A percentile compares a stretch with the other conserved stretches of the same genome.
Conservation (phyloP, 2,329 filamentous ascomycete genomes). For the Aspergillus novofumigatus region DNA sequence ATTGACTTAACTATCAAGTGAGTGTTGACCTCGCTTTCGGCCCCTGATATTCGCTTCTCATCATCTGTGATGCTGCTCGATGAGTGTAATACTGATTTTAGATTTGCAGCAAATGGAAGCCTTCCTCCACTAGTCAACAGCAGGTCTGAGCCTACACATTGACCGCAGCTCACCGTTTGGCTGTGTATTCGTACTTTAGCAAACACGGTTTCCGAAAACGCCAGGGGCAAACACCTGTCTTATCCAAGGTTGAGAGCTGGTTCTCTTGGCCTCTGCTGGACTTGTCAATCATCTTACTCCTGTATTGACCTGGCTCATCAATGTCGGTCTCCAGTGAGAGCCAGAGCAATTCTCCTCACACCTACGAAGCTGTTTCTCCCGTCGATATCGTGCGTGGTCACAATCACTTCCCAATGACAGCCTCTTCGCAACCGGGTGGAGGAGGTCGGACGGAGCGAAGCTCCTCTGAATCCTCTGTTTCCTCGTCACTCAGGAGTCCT, state of each 20-base stretch:
- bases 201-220: not conserved
- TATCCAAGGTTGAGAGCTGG: constrained; percentile 29
- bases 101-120: not conserved
- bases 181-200: not conserved
- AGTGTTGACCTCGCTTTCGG: not conserved
- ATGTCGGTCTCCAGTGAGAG: constrained; percentile 26
- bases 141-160: not conserved
- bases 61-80: not conserved
- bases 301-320: not conserved
- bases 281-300: not conserved
- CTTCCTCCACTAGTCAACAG: not conserved
- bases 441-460: constrained; percentile 21
- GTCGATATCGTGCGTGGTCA: constrained; percentile 34
- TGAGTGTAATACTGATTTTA: not conserved
- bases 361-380: constrained; percentile 36
- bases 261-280: constrained; percentile 26
- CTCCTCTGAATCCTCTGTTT: constrained; percentile 27
- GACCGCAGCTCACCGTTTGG: not conserved
- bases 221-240: not conserved
- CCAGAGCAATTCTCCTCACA: constrained; percentile 25
- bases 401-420: constrained; percentile 28
- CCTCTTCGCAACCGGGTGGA: constrained; percentile 23
- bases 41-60: not conserved
- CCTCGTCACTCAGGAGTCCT: constrained; percentile 46
- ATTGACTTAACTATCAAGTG: not conserved